Base-by-base conservation (phyloP, 306 rosid genomes). In the Vicia villosa region DNA sequence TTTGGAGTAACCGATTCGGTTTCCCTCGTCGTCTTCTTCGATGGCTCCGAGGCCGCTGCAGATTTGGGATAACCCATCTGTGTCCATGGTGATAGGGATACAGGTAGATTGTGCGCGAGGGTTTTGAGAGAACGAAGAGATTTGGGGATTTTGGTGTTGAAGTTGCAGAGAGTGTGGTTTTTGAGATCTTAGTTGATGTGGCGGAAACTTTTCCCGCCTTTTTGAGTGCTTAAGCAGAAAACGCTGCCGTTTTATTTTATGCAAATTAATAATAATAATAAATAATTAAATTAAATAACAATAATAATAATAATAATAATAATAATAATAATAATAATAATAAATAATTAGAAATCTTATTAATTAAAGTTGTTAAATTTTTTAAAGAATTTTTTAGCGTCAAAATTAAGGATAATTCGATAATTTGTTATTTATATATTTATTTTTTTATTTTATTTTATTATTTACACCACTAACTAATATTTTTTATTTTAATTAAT, bases 1-100 rank as follows among this genome's bases (percentile, higher is more conserved):
- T 77, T 84, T 88, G 14, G 73, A 13, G 79, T 84, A 94, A 14
- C 86, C 97, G 57, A 83, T 78, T 76, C 77, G 84, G 52, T 88
- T 75, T 26, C 89, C 90, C n/a, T 80, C 15, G 4, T 75, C 75
- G 40, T 94, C 95, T 20, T 86, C 90, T 50, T 85, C 87, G 12
- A 71, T 51, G 59, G 65, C 15, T 46, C 98, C 97, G 11, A 94
- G 80, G 22, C 94, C 94, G 54, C 80, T 86, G 70, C 97, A 93
- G 74, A 87, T 87, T 74, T 69, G 69, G 8, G 93, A 94, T 63
- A 94, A 82, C 30, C 96, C 96, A 54, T 94, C 95, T 38, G 83
- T 78, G 55, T 84, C 96, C 95, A 87, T 87, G 60, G 21, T 58
- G 76, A 21, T 57, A 13, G 24, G 55, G 72, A 21, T 65, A n/a